Base-by-base conservation (phyloP, 2,329 filamentous ascomycete species). In the Sarocladiaceae sp. region DNA sequence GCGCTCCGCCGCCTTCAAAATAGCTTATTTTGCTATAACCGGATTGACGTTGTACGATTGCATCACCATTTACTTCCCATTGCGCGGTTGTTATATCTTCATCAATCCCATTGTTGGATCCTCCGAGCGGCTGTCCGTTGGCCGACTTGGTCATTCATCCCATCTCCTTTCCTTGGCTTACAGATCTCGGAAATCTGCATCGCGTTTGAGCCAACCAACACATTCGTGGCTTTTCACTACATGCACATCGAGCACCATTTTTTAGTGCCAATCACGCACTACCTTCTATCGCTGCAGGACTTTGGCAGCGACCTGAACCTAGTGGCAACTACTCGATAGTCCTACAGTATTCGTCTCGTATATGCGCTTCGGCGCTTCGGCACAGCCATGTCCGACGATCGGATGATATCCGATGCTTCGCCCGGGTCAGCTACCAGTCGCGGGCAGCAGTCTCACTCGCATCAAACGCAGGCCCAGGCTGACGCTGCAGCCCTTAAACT, bases 401-500 rank as follows among this genome's bases (percentile, higher is more conserved):
- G 26, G 44, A 50, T 50, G 47, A 37, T 26, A 11, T 36, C 47
- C 22, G 47, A 50, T 8, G 20, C 33, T 17, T 37, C 31, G 2
- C 33, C 47, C 3, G 47, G 18, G 20, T 36, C 47, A 29, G 18
- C 31, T 7, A 13, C 31, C 11, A 31, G 47, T 31, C 25, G 17
- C 7, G 51, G 42, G 52, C 62, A 59, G 26, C 64, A 58, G 44
- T 49, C 29, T n/a, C 53, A 54, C 25, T 55, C 57, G 31, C 54
- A 33, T 37, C 61, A 59, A 22, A 47, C 44, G 44, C 61, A 59
- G 42, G 58, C 60, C 44, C 55, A 58, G 23, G 57, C 56, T 55
- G 76, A 79, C 54, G 62, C 71, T 51, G 70, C 72, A 35, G 66
- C 70, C 52, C 65, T 78, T 58, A 83, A 83, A 65, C 66, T 83